Evolutionary conservation across 129 eudicot species (phyloP).

Genomic region (Chrysanthemum lavandulifolium): DNA sequence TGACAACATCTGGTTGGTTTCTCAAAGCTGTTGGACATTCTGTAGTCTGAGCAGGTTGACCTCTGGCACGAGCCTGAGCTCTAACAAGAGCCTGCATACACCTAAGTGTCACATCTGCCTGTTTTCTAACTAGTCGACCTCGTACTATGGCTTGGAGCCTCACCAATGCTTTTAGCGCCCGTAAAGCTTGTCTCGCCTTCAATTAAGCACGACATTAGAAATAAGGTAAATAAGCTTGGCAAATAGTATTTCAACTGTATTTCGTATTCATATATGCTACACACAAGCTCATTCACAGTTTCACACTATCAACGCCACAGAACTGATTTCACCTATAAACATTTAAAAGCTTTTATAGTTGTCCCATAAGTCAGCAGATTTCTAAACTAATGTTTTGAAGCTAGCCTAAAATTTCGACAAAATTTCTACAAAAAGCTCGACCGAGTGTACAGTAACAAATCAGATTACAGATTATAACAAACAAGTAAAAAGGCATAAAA

Average conservation of each 20-base stretch:
- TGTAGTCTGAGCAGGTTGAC: constrained; percentile 44
- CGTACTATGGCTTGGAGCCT: constrained; percentile 92
- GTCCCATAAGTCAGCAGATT: too few relatives aligned
- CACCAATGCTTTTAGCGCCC: constrained; percentile 85
- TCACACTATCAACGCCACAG: too few relatives aligned
- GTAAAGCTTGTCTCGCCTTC: constrained; percentile 85
- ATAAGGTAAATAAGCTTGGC: not conserved
- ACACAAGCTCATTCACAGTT: not conserved
- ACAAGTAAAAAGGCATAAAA: not conserved
- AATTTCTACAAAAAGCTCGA: too few relatives aligned
- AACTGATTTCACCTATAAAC: not conserved
- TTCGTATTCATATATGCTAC: constrained; percentile 8
- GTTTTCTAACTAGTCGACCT: constrained; percentile 87
- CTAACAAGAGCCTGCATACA: constrained; percentile 99
- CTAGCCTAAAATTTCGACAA: not conserved
- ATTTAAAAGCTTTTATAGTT: too few relatives aligned
- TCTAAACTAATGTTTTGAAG: not conserved
- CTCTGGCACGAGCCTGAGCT: constrained; percentile 76
- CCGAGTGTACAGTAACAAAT: too few relatives aligned
- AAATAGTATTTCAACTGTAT: not conserved
- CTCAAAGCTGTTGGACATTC: constrained; percentile 25
- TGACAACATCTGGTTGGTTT: constrained; percentile 35
- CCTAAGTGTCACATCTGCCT: constrained; percentile 81
- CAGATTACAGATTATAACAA: not conserved
- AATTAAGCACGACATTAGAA: not conserved